Conservation (phyloP, 164 flowering plant species). For the Annona cherimola region DNA sequence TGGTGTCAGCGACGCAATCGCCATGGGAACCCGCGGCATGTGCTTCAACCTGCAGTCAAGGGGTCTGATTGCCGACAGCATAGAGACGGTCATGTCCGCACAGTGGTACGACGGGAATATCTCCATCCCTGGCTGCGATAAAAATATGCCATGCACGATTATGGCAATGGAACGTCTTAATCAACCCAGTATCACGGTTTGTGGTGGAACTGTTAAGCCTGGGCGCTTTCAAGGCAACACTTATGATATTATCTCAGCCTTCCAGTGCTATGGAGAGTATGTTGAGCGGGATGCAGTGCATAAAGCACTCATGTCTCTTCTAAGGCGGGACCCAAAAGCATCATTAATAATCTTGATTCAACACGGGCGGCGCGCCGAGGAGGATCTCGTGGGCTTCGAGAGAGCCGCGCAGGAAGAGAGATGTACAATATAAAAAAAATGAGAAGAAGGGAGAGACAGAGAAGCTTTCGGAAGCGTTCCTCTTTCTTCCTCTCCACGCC, state of each 20-base stretch:
- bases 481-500: too few species aligned
- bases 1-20: slow-evolving; percentile 96
- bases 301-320: slow-evolving; percentile 82
- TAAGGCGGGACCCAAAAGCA: slow-evolving; percentile 90
- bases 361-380: slow-evolving; percentile 35
- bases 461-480: too few species aligned
- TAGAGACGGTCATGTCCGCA: slow-evolving; percentile 95
- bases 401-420: too few species aligned
- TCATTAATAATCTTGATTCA: too few species aligned
- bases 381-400: slow-evolving; percentile 44
- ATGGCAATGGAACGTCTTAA: slow-evolving; percentile 99
- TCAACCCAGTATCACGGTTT: slow-evolving; percentile 93
- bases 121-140: slow-evolving; percentile 98
- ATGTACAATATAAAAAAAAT: too few species aligned
- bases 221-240: slow-evolving; percentile 80
- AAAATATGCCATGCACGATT: slow-evolving; percentile 98
- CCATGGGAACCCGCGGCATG: slow-evolving; percentile 98
- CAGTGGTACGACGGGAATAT: slow-evolving; percentile 99
- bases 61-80: slow-evolving; percentile 96
- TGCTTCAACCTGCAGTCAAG: slow-evolving; percentile 87
- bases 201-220: slow-evolving; percentile 99
- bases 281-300: slow-evolving; percentile 98
- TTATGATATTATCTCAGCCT: slow-evolving; percentile 81
- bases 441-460: too few species aligned
- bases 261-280: slow-evolving; percentile 96